Conservation (phyloP, 2,329 filamentous ascomycete species). For the Hymenoscyphus fructigenus region DNA sequence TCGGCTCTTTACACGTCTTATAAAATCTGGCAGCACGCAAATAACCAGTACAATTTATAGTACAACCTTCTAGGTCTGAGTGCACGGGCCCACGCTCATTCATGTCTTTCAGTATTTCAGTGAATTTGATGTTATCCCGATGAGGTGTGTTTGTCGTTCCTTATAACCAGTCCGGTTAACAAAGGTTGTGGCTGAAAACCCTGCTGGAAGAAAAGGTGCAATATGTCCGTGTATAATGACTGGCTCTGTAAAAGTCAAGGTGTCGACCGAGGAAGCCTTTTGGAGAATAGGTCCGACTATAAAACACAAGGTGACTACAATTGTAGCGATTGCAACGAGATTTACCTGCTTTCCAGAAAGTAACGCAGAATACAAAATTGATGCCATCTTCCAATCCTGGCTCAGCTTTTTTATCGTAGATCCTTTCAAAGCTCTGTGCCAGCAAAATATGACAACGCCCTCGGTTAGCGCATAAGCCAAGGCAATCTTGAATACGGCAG, state of each 20-base stretch:
- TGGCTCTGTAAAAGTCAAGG: background rate
- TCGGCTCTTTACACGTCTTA: background rate
- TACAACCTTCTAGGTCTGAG: background rate
- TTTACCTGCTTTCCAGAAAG: slow-evolving; percentile 18
- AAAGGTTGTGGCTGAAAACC: too few relatives aligned
- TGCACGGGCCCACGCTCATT: background rate
- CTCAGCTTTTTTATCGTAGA: slow-evolving; percentile 13
- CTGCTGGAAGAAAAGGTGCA: slow-evolving; percentile 18
- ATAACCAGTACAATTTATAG: slow-evolving; percentile 1
- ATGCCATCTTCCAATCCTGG: slow-evolving; percentile 14
- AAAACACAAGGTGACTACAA: slow-evolving; percentile 16
- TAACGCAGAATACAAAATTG: slow-evolving; percentile 17
- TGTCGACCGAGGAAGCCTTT: slow-evolving; percentile 18
- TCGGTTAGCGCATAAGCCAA: slow-evolving; percentile 14
- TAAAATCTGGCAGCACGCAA: slow-evolving; percentile 5
- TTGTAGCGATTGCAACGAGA: slow-evolving; percentile 14
- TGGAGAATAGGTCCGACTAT: slow-evolving; percentile 24
- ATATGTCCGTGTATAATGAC: slow-evolving; percentile 8
- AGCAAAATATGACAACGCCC: slow-evolving; percentile 18
- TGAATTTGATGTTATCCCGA: too few relatives aligned
- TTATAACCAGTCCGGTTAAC: too few relatives aligned
- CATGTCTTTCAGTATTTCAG: background rate
- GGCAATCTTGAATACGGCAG: slow-evolving; percentile 15
- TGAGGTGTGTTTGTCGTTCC: too few relatives aligned
- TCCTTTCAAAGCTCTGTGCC: slow-evolving; percentile 19